These are phyloP conservation scores for Gryganskiella cystojenkinii DNA, from an alignment of 192 early-diverging fungal genomes.

Conservation along the genomic window DNA sequence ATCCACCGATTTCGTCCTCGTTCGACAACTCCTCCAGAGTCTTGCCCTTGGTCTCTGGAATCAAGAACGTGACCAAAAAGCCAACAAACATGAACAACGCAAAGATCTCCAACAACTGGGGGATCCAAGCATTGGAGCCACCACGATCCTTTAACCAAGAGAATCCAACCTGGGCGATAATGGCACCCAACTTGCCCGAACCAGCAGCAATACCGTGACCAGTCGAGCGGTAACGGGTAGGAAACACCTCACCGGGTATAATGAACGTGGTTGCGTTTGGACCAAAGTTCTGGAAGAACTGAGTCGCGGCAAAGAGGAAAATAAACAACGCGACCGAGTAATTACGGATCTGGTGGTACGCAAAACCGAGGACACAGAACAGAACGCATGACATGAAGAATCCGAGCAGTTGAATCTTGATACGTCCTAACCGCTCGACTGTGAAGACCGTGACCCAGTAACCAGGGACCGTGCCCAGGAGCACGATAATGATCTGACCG, in stretches of 20 bases:
- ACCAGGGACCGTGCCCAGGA: constrained; percentile 54
- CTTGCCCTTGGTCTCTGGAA: constrained; percentile 88
- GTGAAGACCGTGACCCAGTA: constrained; percentile 91
- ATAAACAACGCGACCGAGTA: constrained; percentile 67
- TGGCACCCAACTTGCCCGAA: constrained; percentile 71
- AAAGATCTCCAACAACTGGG: constrained; percentile 65
- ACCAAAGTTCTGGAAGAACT: constrained; percentile 93
- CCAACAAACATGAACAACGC: constrained; percentile 58
- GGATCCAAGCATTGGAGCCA: constrained; percentile 62
- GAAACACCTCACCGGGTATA: constrained; percentile 73
- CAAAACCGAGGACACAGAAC: constrained; percentile 73
- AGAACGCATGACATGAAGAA: constrained; percentile 41
- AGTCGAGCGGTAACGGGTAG: constrained; percentile 71
- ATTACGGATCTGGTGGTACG: constrained; percentile 67
- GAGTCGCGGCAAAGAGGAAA: constrained; percentile 71
- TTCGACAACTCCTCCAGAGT: constrained; percentile 72
- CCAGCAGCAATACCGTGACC: constrained; percentile 73
- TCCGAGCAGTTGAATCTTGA: constrained; percentile 36
- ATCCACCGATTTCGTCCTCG: constrained; percentile 27
- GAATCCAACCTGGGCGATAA: constrained; percentile 69
- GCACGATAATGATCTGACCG: constrained; percentile 36
- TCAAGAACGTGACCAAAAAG: constrained; percentile 62
- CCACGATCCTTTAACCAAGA: constrained; percentile 63
- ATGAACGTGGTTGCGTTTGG: constrained; percentile 89
- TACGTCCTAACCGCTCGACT: constrained; percentile 78